These are phyloP conservation scores for Glomus cerebriforme DNA, from an alignment of 192 early-diverging fungal genomes.

Conservation along the genomic window DNA sequence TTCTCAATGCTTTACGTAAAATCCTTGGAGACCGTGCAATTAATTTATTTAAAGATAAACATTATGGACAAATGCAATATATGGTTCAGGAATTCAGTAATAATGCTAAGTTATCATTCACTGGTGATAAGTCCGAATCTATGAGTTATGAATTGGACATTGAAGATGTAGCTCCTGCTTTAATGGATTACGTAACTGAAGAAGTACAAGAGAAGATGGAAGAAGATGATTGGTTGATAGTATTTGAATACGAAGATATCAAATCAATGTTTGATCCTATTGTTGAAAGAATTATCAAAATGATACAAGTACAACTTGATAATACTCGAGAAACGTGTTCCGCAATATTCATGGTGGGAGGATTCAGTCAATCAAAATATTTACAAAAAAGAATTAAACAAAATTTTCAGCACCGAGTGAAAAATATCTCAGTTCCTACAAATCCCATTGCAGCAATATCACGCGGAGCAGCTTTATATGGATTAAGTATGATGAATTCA, in stretches of 20 bases:
- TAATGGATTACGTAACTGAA: not conserved
- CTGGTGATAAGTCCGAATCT: not conserved
- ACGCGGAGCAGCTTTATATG: constrained; percentile 44
- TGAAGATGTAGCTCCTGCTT: not conserved
- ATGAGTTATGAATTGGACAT: not conserved
- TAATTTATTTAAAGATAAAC: not conserved
- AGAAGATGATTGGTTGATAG: constrained; percentile 44
- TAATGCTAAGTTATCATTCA: not conserved
- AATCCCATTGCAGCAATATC: constrained; percentile 53
- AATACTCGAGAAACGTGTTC: constrained; percentile 40
- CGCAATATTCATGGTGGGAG: constrained; percentile 58
- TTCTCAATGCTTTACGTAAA: not conserved
- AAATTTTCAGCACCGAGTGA: constrained; percentile 44
- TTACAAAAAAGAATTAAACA: constrained; percentile 48
- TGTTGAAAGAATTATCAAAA: constrained; percentile 49
- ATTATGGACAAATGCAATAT: constrained; percentile 23
- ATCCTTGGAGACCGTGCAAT: not conserved
- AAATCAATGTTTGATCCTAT: constrained; percentile 60
- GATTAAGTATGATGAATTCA: too few relatives aligned
- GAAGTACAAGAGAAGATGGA: constrained; percentile 35
- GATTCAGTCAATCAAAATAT: constrained; percentile 55
- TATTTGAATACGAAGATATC: constrained; percentile 44
- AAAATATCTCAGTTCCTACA: constrained; percentile 49
- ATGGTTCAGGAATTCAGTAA: not conserved
- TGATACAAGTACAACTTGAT: constrained; percentile 53